phyloP scores from a whole-genome alignment of 1,284 basidiomycete genomes.

The Ceratobasidium sp. region DNA sequence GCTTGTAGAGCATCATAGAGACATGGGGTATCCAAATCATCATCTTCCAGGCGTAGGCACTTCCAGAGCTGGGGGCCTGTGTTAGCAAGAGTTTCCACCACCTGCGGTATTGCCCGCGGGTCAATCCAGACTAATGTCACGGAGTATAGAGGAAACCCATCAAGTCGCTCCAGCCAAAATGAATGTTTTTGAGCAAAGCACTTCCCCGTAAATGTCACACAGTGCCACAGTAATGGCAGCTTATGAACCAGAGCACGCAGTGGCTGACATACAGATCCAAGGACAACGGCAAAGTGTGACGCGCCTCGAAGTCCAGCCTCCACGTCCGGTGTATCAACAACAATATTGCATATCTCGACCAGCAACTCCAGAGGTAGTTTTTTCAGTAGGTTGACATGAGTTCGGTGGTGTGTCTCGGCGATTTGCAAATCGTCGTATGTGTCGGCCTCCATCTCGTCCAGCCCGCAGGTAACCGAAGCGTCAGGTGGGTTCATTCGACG shows the following conservation, averaged over 20 bases:
- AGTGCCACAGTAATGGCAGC: neutral
- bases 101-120: neutral
- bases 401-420: slow-evolving; percentile 53
- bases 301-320: neutral
- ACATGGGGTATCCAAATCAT: no score
- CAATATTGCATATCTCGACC: slow-evolving; percentile 57
- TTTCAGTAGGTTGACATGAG: slow-evolving; percentile 51
- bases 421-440: slow-evolving; percentile 49
- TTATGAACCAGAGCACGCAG: neutral
- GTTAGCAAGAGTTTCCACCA: neutral
- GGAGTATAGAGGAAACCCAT: neutral
- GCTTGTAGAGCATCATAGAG: neutral
- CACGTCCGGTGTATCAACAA: neutral
- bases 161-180: slow-evolving; percentile 16
- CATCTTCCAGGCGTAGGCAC: neutral
- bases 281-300: slow-evolving; percentile 7
- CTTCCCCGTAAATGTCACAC: neutral
- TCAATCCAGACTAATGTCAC: neutral
- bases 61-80: slow-evolving; percentile 8
- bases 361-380: slow-evolving; percentile 74
- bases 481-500: slow-evolving; percentile 53
- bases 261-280: slow-evolving; percentile 1
- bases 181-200: neutral
- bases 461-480: neutral
- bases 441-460: slow-evolving; percentile 52